phyloP scores from a whole-genome alignment of 768 basidiomycete species.

The Flagelloscypha sp. region DNA sequence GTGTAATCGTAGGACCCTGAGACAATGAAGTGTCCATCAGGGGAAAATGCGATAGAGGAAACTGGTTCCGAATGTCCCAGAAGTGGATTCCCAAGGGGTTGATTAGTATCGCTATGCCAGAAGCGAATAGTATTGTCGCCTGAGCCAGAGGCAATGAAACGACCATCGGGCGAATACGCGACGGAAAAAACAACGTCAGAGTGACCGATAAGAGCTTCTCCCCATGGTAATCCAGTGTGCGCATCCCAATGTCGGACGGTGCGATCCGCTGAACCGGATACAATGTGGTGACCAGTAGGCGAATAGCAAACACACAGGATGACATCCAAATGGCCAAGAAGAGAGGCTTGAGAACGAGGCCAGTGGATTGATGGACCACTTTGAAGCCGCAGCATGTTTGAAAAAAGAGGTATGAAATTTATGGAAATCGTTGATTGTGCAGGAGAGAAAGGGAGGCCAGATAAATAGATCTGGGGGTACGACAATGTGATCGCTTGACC shows the following conservation, averaged over 20 bases:
- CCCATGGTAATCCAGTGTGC: too few species aligned
- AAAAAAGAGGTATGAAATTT: too few species aligned
- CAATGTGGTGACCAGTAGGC: too few species aligned
- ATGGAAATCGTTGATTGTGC: slow-evolving; percentile 8
- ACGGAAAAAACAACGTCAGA: slow-evolving; percentile 21
- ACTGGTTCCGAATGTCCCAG: slow-evolving; percentile 10
- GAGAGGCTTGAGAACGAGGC: too few species aligned
- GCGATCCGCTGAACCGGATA: slow-evolving; percentile 43
- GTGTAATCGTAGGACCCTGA: slow-evolving; percentile 18
- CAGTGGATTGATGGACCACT: too few species aligned
- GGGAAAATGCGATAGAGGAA: slow-evolving; percentile 15
- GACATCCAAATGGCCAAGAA: too few species aligned
- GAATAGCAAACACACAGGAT: too few species aligned
- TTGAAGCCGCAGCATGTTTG: too few species aligned
- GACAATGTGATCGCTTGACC: slow-evolving; percentile 5
- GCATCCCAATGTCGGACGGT: slow-evolving; percentile 46
- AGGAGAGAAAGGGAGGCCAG: slow-evolving; percentile 21
- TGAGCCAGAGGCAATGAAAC: slow-evolving; percentile 39
- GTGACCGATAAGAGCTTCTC: too few species aligned
- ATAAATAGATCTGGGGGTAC: slow-evolving; percentile 10
- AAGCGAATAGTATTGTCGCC: slow-evolving; percentile 45
- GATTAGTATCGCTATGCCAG: slow-evolving; percentile 36
- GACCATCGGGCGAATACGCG: slow-evolving; percentile 42
- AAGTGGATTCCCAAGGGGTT: slow-evolving; percentile 2
- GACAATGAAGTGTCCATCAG: slow-evolving; percentile 12